phyloP scores from a whole-genome alignment of 495 filamentous ascomycete genomes.

The Cairneyella variabilis region DNA sequence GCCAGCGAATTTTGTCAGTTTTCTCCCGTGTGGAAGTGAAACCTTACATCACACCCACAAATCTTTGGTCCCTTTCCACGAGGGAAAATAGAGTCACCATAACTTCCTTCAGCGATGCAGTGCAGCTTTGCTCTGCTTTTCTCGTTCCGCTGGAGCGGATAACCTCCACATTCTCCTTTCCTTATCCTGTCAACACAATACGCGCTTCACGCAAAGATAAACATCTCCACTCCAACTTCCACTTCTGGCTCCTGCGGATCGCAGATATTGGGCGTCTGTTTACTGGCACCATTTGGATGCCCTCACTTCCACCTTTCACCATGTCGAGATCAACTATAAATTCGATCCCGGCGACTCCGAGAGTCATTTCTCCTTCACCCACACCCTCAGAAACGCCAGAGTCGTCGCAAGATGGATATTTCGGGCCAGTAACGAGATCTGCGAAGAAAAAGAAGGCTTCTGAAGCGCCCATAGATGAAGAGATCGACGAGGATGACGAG shows the following conservation, averaged over 20 bases:
- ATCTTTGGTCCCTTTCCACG: no score
- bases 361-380: constrained; percentile 68
- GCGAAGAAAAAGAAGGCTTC: constrained; percentile 49
- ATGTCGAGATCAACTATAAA: constrained; percentile 44
- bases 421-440: constrained; percentile 61
- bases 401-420: constrained; percentile 30
- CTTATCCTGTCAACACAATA: constrained; percentile 17
- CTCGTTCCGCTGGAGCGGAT: constrained; percentile 24
- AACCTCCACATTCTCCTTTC: constrained; percentile 4
- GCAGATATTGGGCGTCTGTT: constrained; percentile 43
- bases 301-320: constrained; percentile 43
- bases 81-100: constrained; percentile 25
- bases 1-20: not conserved
- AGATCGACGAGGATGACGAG: constrained; percentile 40
- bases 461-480: constrained; percentile 36
- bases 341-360: constrained; percentile 59
- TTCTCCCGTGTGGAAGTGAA: not conserved
- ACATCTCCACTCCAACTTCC: constrained; percentile 36
- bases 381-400: constrained; percentile 53
- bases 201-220: constrained; percentile 47
- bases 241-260: constrained; percentile 41
- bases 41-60: no score
- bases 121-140: constrained; percentile 23
- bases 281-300: constrained; percentile 45
- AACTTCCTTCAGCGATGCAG: constrained; percentile 25